Percentiles rank a stretch among this genome's conserved stretches.
Evolutionary conservation across 495 filamentous ascomycete genomes (phyloP).

Genomic region (Podospora appendiculata): DNA sequence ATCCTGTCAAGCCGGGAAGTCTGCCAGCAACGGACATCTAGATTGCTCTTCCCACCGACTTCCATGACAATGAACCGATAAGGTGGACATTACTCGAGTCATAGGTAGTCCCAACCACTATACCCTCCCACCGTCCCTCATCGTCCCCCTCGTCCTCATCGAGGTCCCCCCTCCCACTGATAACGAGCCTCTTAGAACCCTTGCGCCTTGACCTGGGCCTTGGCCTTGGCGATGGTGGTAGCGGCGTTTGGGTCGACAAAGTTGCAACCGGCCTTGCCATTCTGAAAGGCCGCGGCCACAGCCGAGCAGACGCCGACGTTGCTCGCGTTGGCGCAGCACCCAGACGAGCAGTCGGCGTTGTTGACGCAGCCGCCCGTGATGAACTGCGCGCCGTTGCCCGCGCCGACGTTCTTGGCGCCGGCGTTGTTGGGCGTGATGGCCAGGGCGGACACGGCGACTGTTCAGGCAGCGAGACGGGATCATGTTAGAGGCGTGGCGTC

Average conservation of each 20-base stretch:
- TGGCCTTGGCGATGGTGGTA: conserved; percentile 30
- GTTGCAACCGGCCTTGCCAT: conserved; percentile 34
- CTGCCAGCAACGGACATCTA: too few relatives aligned
- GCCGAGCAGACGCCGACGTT: conserved; percentile 34
- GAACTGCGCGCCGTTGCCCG: conserved; percentile 43
- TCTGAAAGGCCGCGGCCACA: conserved; percentile 31
- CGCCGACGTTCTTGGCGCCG: conserved; percentile 40
- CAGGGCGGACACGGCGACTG: conserved; percentile 24
- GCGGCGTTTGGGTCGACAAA: conserved; percentile 35
- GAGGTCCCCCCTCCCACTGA: too few relatives aligned
- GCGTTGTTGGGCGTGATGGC: conserved; percentile 34
- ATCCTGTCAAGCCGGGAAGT: too few relatives aligned
- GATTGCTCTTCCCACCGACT: too few relatives aligned
- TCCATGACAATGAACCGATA: too few relatives aligned
- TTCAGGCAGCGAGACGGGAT: not conserved
- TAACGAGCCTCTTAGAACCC: conserved; percentile 23
- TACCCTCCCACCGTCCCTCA: too few relatives aligned
- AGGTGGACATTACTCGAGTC: too few relatives aligned
- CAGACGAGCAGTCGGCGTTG: conserved; percentile 33
- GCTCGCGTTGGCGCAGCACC: conserved; percentile 34
- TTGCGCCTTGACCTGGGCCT: conserved; percentile 36
- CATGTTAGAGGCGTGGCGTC: not conserved
- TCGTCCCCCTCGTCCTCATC: too few relatives aligned
- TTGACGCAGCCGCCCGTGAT: conserved; percentile 42
- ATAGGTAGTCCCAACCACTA: too few relatives aligned